A percentile compares a stretch with the other conserved stretches of the same genome.
Evolutionary conservation across 2,329 filamentous ascomycete species (phyloP).

Genomic region (Fusarium sp.): DNA sequence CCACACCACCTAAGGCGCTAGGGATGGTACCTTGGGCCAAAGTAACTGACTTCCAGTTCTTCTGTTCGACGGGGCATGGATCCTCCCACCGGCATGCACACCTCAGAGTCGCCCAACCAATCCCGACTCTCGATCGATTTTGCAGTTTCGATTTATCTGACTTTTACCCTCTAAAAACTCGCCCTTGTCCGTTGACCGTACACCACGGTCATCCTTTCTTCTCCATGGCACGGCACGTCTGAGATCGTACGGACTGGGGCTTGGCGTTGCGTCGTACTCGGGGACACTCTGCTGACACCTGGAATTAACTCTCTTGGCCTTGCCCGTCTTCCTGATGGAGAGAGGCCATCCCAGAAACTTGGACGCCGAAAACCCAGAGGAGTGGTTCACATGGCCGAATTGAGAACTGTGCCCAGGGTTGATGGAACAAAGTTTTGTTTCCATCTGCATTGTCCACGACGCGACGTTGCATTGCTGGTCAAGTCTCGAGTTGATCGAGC

Average conservation of each 20-base stretch:
- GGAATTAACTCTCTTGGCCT: constrained; percentile 3
- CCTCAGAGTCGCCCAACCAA: constrained; percentile 18
- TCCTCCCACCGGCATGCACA: constrained; percentile 13
- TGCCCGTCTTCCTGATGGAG: neutral
- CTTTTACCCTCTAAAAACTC: constrained; percentile 29
- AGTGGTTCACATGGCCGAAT: constrained; percentile 20
- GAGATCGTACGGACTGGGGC: constrained; percentile 10
- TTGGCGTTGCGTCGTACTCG: constrained; percentile 11
- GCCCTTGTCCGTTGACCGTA: neutral
- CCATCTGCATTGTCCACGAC: neutral
- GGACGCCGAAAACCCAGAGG: constrained; percentile 12
- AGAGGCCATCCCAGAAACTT: neutral
- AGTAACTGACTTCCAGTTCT: constrained; percentile 18
- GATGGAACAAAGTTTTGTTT: neutral
- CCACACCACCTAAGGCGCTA: constrained; percentile 18
- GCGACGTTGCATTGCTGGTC: neutral
- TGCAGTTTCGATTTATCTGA: constrained; percentile 30
- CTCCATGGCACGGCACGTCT: constrained; percentile 6
- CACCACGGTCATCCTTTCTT: neutral
- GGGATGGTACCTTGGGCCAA: constrained; percentile 27
- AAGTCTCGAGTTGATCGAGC: neutral
- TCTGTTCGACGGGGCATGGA: constrained; percentile 11
- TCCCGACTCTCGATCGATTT: constrained; percentile 9
- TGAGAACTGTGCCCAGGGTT: neutral
- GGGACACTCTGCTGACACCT: constrained; percentile 10